phyloP scores from a whole-genome alignment of 345 rosid species.

The Corymbia maculata region DNA sequence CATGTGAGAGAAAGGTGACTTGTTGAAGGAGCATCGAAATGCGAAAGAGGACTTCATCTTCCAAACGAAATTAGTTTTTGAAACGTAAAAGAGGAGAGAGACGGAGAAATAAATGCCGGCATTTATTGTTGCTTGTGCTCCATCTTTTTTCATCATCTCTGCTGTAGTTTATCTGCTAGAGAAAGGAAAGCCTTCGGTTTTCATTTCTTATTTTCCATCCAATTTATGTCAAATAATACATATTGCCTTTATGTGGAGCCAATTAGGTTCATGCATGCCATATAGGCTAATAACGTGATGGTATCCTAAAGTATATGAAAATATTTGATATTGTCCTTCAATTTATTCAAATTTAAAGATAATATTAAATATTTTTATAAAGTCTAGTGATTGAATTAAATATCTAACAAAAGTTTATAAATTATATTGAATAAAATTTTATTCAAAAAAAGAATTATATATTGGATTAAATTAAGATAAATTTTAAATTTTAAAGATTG shows the following conservation, averaged over 20 bases:
- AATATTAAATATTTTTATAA: accelerated
- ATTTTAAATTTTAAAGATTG: no score
- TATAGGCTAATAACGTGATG: accelerated
- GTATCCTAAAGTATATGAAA: accelerated
- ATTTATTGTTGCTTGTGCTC: not conserved
- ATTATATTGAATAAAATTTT: no score
- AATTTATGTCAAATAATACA: not conserved
- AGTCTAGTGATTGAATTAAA: no score
- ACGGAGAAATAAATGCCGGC: not conserved
- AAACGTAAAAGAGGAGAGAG: not conserved
- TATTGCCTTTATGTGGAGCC: not conserved
- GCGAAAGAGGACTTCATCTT: not conserved
- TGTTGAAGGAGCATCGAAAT: not conserved
- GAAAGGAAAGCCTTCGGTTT: no score
- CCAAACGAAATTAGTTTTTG: not conserved
- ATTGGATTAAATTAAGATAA: no score
- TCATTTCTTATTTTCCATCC: not conserved
- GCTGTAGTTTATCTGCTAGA: not conserved
- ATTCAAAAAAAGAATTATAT: accelerated
- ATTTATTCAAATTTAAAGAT: no score
- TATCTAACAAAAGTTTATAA: accelerated
- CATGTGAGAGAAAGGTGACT: not conserved
- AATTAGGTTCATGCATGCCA: not conserved
- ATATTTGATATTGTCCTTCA: accelerated
- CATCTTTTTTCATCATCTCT: not conserved